Base-by-base conservation (phyloP, 2,329 filamentous ascomycete species). In the Cadophora sp. region DNA sequence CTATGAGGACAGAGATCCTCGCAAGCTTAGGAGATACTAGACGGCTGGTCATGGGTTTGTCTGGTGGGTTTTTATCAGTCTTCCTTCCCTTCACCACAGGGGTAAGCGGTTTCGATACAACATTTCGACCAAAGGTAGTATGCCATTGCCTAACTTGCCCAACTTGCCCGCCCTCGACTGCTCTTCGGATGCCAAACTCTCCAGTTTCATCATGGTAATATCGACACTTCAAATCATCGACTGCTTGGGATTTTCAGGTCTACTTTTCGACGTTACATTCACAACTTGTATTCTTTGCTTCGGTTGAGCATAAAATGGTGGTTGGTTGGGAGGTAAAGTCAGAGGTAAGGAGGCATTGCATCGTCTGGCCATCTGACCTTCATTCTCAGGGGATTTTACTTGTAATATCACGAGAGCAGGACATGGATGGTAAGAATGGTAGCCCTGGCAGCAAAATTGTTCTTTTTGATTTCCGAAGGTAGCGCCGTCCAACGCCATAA, bases 1-100 rank as follows among this genome's bases (percentile, higher is more conserved):
- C 63, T 93, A 92, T 80, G 94, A 97, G 62, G 93, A 97, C 77
- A 34, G 62, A 29, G 94, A 97, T 80, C 87, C 88, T 61, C 81
- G 77, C 68, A 91, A 91, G 80, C 78, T 90, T 70, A 87, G 88
- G 72, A 86, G 88, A 72, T 91, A 91, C 81, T 89, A 83, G 82
- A 77, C 77, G 77, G 79, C 66, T 69, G 78, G 70, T 69, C 48
- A 64, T 64, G 46, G 71, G 71, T 74, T 76, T 75, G 73, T 80
- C 78, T 80, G 81, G 83, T 85, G 82, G 83, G 84, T 84, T 83
- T 83, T 76, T 73, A 77, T 78, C 71, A 76, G 73, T 77, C 70
- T 77, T 77, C 74, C 76, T 75, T 77, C 77, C 76, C 74, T 79
- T 76, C 59, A 74, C 73, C 73, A 77, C 69, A 79, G 75, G 79